Percentiles rank a stretch among this genome's conserved stretches.
Conservation (phyloP, 2,329 filamentous ascomycete species). For the Diplocarpon mali region DNA sequence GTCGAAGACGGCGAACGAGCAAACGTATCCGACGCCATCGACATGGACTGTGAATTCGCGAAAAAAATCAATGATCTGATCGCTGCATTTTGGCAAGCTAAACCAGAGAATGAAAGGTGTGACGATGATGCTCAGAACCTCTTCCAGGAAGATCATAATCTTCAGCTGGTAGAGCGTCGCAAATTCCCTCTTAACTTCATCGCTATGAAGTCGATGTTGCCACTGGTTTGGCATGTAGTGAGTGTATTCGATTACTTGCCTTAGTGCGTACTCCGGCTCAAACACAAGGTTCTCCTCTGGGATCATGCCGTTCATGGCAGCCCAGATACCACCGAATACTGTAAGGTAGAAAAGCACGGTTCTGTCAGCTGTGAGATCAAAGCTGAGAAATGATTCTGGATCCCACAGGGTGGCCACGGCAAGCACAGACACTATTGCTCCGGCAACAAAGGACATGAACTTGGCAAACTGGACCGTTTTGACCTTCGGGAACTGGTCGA, state of each 20-base stretch:
- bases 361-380: slow-evolving; percentile 81
- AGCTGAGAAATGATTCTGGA: slow-evolving; percentile 79
- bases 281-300: slow-evolving; percentile 84
- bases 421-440: slow-evolving; percentile 76
- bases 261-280: slow-evolving; percentile 81
- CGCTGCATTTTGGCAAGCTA: slow-evolving; percentile 76
- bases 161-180: slow-evolving; percentile 85
- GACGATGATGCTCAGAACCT: slow-evolving; percentile 83
- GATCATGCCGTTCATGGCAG: slow-evolving; percentile 68
- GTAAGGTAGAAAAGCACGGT: slow-evolving; percentile 87
- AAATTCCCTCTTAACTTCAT: slow-evolving; percentile 87
- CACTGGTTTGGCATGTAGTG: slow-evolving; percentile 87
- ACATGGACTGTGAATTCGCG: slow-evolving; percentile 96
- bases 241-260: slow-evolving; percentile 83
- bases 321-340: slow-evolving; percentile 73
- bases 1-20: slow-evolving; percentile 94
- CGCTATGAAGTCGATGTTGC: slow-evolving; percentile 82
- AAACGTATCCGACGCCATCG: slow-evolving; percentile 90
- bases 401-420: slow-evolving; percentile 78
- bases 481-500: slow-evolving; percentile 93
- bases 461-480: slow-evolving; percentile 78
- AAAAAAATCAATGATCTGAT: slow-evolving; percentile 95
- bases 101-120: slow-evolving; percentile 84
- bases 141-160: slow-evolving; percentile 81
- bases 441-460: slow-evolving; percentile 79